Evolutionary conservation across 345 rosid species (phyloP).

Genomic region (Eucalyptus viminalis): DNA sequence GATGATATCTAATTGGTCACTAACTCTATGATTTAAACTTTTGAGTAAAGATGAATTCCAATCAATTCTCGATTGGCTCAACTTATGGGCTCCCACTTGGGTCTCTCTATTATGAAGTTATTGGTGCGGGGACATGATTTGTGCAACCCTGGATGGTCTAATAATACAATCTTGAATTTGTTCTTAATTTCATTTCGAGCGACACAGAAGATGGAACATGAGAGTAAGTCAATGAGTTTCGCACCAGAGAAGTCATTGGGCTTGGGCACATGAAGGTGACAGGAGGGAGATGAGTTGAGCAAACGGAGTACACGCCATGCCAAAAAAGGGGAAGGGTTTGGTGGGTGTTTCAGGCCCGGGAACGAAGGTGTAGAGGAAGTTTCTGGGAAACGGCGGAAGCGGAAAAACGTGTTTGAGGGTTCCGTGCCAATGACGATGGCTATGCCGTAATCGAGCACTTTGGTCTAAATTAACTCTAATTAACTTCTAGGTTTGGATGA

Average conservation of each 20-base stretch:
- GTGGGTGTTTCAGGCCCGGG: background rate
- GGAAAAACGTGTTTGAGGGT: background rate
- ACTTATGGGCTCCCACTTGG: background rate
- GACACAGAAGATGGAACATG: background rate
- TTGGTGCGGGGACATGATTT: background rate
- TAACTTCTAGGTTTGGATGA: background rate
- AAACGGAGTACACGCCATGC: background rate
- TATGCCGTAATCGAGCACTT: background rate
- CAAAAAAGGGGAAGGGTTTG: background rate
- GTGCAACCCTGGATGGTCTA: background rate
- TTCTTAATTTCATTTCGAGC: background rate
- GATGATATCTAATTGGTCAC: no score
- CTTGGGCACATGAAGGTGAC: background rate
- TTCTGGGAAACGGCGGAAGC: background rate
- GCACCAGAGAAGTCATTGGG: background rate
- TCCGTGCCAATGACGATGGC: background rate
- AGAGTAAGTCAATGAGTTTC: background rate
- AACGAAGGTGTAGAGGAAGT: background rate
- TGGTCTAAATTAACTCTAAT: background rate
- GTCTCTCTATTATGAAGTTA: background rate
- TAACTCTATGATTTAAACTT: no score
- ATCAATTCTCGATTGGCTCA: background rate
- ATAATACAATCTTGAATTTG: background rate
- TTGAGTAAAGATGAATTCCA: background rate
- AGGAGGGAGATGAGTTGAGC: background rate